Conservation (phyloP, 2,329 filamentous ascomycete species). For the Phialophora chinensis region DNA sequence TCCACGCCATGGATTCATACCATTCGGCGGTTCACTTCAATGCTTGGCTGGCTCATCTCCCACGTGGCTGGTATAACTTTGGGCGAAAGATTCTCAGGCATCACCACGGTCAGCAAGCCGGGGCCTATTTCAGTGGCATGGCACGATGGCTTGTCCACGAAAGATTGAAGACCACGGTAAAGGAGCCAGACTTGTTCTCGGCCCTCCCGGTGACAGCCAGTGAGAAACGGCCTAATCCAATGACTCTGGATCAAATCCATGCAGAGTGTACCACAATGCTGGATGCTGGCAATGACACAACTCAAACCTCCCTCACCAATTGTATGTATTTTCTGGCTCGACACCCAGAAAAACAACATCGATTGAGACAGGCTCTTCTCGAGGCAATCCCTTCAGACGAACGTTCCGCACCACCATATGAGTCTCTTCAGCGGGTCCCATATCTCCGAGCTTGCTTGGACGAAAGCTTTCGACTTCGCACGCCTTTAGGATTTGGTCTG, state of each 20-base stretch:
- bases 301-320: conserved; percentile 30
- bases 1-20: conserved; percentile 19
- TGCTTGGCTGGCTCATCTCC: conserved; percentile 2
- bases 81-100: conserved; percentile 1
- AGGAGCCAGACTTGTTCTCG: conserved; percentile 28
- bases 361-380: not conserved
- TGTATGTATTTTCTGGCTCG: conserved; percentile 29
- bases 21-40: conserved; percentile 8
- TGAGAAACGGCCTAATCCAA: conserved; percentile 21
- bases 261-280: conserved; percentile 31
- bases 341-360: conserved; percentile 24
- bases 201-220: conserved; percentile 16
- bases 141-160: conserved; percentile 22
- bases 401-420: not conserved
- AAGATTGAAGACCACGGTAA: conserved; percentile 17
- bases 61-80: not conserved
- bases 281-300: conserved; percentile 33
- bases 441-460: conserved; percentile 19
- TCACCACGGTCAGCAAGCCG: conserved; percentile 14
- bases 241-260: conserved; percentile 22
- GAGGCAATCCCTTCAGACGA: no score
- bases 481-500: conserved; percentile 3
- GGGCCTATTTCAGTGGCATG: conserved; percentile 28
- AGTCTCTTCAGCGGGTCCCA: not conserved
- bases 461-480: conserved; percentile 7